phyloP scores from a whole-genome alignment of 495 filamentous ascomycete genomes.

The Chaetomium fimeti region DNA sequence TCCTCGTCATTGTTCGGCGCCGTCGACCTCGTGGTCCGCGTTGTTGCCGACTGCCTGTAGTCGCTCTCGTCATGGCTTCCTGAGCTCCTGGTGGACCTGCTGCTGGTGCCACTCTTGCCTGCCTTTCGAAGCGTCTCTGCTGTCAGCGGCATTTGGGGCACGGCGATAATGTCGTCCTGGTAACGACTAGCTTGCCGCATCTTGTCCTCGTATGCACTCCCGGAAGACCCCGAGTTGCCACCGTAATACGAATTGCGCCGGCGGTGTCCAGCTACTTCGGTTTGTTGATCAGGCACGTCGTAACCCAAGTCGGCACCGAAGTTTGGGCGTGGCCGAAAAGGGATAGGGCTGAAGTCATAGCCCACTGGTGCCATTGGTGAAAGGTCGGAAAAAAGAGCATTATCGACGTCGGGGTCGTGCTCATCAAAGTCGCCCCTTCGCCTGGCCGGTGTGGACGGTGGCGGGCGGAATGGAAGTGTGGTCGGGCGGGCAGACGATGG shows the following conservation, averaged over 20 bases:
- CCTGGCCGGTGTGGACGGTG: conserved; percentile 36
- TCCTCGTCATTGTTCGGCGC: conserved; percentile 48
- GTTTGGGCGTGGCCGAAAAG: conserved; percentile 25
- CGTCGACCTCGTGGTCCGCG: conserved; percentile 52
- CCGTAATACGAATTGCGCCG: conserved; percentile 40
- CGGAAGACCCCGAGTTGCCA: conserved; percentile 27
- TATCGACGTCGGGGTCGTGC: conserved; percentile 31
- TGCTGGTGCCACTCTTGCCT: conserved; percentile 46
- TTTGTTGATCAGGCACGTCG: conserved; percentile 29
- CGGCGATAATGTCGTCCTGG: conserved; percentile 51
- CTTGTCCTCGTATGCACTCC: conserved; percentile 51
- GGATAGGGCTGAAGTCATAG: conserved; percentile 28
- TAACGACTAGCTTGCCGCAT: conserved; percentile 47
- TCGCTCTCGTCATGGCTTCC: conserved; percentile 58
- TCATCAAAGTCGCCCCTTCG: conserved; percentile 39
- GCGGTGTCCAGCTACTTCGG: conserved; percentile 31
- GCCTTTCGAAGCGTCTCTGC: conserved; percentile 50
- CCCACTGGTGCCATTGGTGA: conserved; percentile 24
- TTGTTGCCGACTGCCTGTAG: conserved; percentile 54
- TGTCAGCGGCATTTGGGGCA: conserved; percentile 45
- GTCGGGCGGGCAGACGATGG: conserved; percentile 44
- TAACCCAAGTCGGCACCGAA: conserved; percentile 28
- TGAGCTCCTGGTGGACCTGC: conserved; percentile 53
- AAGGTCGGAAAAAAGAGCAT: conserved; percentile 36
- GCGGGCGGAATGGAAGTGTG: conserved; percentile 38